These are phyloP conservation scores for Teratosphaeria gauchensis DNA, from an alignment of 2,329 filamentous ascomycete genomes.

Conservation along the genomic window DNA sequence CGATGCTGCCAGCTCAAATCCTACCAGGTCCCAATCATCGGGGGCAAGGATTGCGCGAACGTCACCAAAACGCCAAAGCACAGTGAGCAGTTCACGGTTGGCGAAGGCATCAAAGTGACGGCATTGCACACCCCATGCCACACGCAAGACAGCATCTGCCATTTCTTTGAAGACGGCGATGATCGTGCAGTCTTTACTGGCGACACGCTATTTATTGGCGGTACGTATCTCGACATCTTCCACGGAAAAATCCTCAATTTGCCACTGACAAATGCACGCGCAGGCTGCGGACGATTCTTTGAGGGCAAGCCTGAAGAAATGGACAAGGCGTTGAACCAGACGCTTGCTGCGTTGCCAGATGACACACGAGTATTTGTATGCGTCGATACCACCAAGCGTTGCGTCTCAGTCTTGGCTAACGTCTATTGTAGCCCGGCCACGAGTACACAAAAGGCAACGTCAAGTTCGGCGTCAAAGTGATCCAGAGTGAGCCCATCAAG, in stretches of 20 bases:
- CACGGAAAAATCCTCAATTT: not conserved
- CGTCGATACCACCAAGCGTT: constrained; percentile 24
- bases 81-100: constrained; percentile 70
- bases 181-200: constrained; percentile 84
- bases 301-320: constrained; percentile 85
- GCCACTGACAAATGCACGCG: not conserved
- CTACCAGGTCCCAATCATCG: constrained; percentile 66
- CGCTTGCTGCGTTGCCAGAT: constrained; percentile 68
- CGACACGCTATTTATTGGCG: constrained; percentile 90
- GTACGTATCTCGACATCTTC: constrained; percentile 31
- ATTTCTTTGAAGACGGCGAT: constrained; percentile 71
- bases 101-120: constrained; percentile 67
- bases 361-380: constrained; percentile 81
- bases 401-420: not conserved
- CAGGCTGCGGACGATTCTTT: constrained; percentile 91
- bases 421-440: constrained; percentile 63
- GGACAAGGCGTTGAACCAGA: constrained; percentile 84
- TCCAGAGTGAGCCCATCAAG: constrained; percentile 63
- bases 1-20: constrained; percentile 41
- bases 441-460: constrained; percentile 98
- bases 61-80: constrained; percentile 71
- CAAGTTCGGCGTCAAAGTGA: constrained; percentile 71
- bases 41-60: constrained; percentile 73
- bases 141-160: constrained; percentile 98
- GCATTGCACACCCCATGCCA: constrained; percentile 95